Evolutionary conservation across 2,329 filamentous ascomycete species (phyloP), one percentile per base, ranked within the genome.

Genomic region (Scytalidium lignicola): DNA sequence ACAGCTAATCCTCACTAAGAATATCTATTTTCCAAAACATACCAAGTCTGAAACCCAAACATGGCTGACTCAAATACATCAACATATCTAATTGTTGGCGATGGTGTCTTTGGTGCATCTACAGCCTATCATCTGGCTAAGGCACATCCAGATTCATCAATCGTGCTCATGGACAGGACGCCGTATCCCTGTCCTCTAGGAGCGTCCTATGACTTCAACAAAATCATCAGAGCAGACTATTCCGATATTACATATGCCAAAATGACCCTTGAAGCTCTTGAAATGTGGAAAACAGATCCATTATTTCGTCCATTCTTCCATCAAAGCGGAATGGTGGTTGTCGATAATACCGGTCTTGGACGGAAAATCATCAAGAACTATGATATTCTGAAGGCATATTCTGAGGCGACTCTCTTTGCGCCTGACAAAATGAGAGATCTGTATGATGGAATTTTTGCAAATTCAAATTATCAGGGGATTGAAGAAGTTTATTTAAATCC

Each of bases 161-260:
- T 78, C 46, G 69, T 64, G 1, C 59, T 78, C 5, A 57, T 78
- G 20, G 74, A 79, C 57, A 68, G 70, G 13, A 60, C 62, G 8
- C 54, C 63, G 2, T 58, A 59, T 10, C 71, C 74, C 2, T 68
- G 65, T n/a, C 58, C 61, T 1, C 50, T 62, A 39, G 76, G 74
- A 8, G 78, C 79, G 2, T 80, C 78, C 0, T 79, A 80, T 58
- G 79, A 82, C 62, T 74, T 77, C 67, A 82, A 80, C 63, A 82
- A 82, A 55, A 75, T 82, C 43, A 70, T 82, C 9, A 74, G 79
- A 50, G 75, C 76, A 15, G 79, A 82, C 56, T 82, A 82, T 63
- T 70, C 73, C 43, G 72, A 75, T 53, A 63, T 72, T 1, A 68
- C 80, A 8, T 82, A 82, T 76, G 73, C 59, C 62, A 72, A 46